Evolutionary conservation across 2,329 filamentous ascomycete species (phyloP), one percentile per base, ranked within the genome.

Genomic region (Ustilaginoidea virens): DNA sequence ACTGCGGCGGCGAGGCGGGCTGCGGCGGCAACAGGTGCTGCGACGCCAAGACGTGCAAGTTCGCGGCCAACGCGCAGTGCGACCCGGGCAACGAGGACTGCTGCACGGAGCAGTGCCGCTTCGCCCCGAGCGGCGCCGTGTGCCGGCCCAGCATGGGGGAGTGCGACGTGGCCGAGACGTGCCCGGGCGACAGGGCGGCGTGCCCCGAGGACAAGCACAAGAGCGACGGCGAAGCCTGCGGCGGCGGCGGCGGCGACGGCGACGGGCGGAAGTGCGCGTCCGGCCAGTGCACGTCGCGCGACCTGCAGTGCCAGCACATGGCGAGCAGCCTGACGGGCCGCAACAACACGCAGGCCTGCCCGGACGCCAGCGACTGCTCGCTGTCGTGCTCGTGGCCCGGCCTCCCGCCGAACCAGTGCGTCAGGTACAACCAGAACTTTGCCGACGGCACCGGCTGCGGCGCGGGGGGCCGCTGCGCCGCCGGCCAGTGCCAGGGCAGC

Each of bases 281-380:
- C 25, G 90, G 90, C 9, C 87, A 96, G 54, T 98, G 90, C 53
- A 98, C 90, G 4, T 90, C 80, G 30, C 76, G 90, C 37, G 74
- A 94, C 51, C 66, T 76, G 46, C 90, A 98, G 56, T 98, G 90
- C 60, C 75, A 77, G 51, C 78, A 74, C 8, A 64, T 92, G 27
- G 80, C 93, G 64, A 85, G 83, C 20, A 71, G 68, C 17, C 69
- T 79, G 36, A 77, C 75, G 1, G 64, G 69, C 32, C 69, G 66
- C 48, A 87, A 85, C 55, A 70, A 82, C 44, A 92, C 83, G 2
- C 74, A 72, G 42, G 77, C 86, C 7, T 98, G 90, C 54, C 64
- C 66, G 20, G 40, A 42, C 23, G 39, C 34, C 20, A n/a, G n/a
- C n/a, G 75, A 73, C 28, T 98, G 90, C 54, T 63, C 69, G 37